Conservation (phyloP, 106 monocot species). For the Phalaenopsis aphrodite region DNA sequence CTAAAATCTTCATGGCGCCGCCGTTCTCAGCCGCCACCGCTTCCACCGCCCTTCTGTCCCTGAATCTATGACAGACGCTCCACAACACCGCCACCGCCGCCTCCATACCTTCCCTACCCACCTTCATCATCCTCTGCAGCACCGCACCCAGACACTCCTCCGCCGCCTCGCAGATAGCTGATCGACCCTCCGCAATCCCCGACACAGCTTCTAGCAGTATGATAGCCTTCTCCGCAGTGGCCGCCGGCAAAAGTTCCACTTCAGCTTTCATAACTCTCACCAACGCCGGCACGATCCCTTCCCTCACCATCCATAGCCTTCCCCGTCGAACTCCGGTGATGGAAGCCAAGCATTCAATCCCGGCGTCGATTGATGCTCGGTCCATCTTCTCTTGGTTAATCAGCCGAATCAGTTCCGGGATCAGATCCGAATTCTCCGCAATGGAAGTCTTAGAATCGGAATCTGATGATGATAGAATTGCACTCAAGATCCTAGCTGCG, state of each 20-base stretch:
- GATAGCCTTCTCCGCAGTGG: conserved; percentile 40
- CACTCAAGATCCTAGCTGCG: conserved; percentile 33
- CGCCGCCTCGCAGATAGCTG: conserved; percentile 38
- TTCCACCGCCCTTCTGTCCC: conserved; percentile 58
- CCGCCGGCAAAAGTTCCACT: background rate
- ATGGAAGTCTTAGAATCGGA: conserved; percentile 16
- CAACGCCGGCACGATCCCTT: conserved; percentile 23
- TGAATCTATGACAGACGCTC: conserved; percentile 54
- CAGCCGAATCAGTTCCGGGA: conserved; percentile 40
- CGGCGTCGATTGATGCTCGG: conserved; percentile 12
- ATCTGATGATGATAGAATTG: conserved; percentile 9
- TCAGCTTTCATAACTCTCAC: conserved; percentile 4
- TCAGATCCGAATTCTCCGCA: conserved; percentile 21
- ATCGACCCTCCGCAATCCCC: conserved; percentile 43
- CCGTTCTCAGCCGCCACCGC: conserved; percentile 38
- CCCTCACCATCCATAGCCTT: conserved; percentile 23
- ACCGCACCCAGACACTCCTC: conserved; percentile 23
- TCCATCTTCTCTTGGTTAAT: conserved; percentile 16
- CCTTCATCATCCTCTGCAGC: conserved; percentile 49
- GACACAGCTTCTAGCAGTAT: conserved; percentile 42
- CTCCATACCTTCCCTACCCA: conserved; percentile 47
- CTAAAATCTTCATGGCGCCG: conserved; percentile 59
- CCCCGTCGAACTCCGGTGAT: conserved; percentile 11
- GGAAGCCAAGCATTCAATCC: conserved; percentile 25
- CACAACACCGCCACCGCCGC: conserved; percentile 59